phyloP scores from a whole-genome alignment of 2,329 filamentous ascomycete genomes.

The Xylaria hypoxylon region DNA sequence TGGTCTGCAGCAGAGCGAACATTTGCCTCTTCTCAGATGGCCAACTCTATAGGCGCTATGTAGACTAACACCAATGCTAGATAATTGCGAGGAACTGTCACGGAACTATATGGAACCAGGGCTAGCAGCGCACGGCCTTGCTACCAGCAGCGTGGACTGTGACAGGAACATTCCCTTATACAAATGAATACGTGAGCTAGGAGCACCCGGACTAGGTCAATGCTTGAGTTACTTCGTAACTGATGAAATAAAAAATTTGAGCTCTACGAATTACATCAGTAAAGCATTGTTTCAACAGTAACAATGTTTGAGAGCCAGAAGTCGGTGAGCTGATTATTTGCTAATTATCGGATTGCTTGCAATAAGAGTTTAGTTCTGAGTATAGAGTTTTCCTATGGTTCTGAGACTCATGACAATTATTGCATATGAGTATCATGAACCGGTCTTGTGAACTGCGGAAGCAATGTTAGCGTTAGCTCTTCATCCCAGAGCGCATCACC shows the following conservation, averaged over 20 bases:
- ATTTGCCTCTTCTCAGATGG: slow-evolving; percentile 57
- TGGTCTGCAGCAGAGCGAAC: slow-evolving; percentile 73
- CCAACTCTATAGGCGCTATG: slow-evolving; percentile 52
- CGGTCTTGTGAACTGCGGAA: not conserved
- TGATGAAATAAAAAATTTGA: too few species aligned
- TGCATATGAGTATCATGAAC: not conserved
- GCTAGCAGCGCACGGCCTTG: too few species aligned
- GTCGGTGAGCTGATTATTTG: not conserved
- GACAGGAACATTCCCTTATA: not conserved
- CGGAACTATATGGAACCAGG: too few species aligned
- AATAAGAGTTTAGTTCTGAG: not conserved
- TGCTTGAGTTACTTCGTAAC: too few species aligned
- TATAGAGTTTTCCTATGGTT: not conserved
- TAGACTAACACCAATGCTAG: slow-evolving; percentile 58
- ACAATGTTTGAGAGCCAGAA: not conserved
- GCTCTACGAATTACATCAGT: too few species aligned
- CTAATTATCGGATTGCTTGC: not conserved
- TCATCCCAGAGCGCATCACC: not conserved
- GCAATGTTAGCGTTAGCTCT: not conserved
- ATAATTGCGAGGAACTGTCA: not conserved
- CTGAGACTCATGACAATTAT: not conserved
- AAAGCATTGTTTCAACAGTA: too few species aligned
- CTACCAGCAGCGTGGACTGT: too few species aligned
- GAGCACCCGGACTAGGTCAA: not conserved
- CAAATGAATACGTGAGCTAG: not conserved